A percentile compares a stretch with the other conserved stretches of the same genome.
phyloP scores from a whole-genome alignment of 2,329 filamentous ascomycete species.

The Botrytis galanthina region DNA sequence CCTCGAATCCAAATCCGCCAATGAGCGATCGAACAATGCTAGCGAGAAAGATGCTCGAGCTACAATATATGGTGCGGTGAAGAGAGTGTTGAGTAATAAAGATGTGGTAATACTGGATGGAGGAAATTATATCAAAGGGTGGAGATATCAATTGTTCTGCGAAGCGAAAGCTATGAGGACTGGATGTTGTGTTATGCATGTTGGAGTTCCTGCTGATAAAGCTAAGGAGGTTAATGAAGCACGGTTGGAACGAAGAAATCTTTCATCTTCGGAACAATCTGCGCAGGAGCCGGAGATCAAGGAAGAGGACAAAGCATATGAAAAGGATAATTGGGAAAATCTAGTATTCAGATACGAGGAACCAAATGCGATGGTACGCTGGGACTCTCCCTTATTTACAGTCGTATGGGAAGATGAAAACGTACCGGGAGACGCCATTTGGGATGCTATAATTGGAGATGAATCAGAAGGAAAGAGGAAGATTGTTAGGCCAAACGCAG shows the following conservation, averaged over 20 bases:
- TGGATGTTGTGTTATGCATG: constrained; percentile 69
- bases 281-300: constrained; percentile 32
- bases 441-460: constrained; percentile 65
- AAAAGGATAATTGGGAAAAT: constrained; percentile 37
- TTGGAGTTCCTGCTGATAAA: constrained; percentile 55
- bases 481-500: constrained; percentile 68
- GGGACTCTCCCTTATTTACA: constrained; percentile 81
- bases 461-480: constrained; percentile 61
- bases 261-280: constrained; percentile 23
- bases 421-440: constrained; percentile 66
- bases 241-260: constrained; percentile 45
- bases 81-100: constrained; percentile 67
- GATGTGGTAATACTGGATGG: constrained; percentile 79
- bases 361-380: constrained; percentile 79
- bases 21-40: constrained; percentile 67
- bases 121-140: constrained; percentile 87
- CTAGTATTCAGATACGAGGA: constrained; percentile 73
- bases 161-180: constrained; percentile 79
- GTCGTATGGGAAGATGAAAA: constrained; percentile 72
- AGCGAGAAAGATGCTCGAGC: constrained; percentile 81
- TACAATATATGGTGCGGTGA: constrained; percentile 72
- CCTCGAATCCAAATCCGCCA: constrained; percentile 54
- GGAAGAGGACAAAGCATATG: constrained; percentile 37
- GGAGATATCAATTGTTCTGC: constrained; percentile 82
- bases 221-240: constrained; percentile 59